Percentiles rank a stretch among this genome's conserved stretches.
Evolutionary conservation across 139 green algal genomes (phyloP).

Genomic region (Zygnema cylindricum): DNA sequence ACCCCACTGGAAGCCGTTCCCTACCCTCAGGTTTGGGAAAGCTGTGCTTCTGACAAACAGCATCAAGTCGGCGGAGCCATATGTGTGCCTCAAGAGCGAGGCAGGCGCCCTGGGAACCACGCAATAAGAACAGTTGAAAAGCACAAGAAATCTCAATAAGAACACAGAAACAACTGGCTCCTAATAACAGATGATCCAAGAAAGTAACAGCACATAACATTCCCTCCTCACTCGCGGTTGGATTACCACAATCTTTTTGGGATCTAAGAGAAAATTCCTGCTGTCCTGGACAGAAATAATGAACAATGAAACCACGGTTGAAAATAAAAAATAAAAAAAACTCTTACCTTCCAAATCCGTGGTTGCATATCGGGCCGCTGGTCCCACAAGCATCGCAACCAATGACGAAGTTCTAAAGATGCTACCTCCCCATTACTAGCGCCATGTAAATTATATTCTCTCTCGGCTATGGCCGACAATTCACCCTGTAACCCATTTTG

Average conservation of each 20-base stretch:
- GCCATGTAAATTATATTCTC: background rate
- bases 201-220: background rate
- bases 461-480: slow-evolving; percentile 14
- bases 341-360: slow-evolving; percentile 38
- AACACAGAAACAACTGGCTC: too few species aligned
- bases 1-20: slow-evolving; percentile 22
- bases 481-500: slow-evolving; percentile 23
- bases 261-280: too few species aligned
- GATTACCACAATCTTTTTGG: background rate
- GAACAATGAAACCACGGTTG: background rate
- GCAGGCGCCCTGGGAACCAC: slow-evolving; percentile 51
- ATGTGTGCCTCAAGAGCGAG: slow-evolving; percentile 30
- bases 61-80: slow-evolving; percentile 26
- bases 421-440: slow-evolving; percentile 1
- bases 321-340: background rate
- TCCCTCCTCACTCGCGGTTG: background rate
- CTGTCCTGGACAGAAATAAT: too few species aligned
- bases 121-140: too few species aligned
- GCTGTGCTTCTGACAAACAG: slow-evolving; percentile 25
- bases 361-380: slow-evolving; percentile 19
- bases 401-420: slow-evolving; percentile 9
- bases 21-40: slow-evolving; percentile 14
- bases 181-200: too few species aligned
- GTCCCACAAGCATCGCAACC: slow-evolving; percentile 37
- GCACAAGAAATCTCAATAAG: too few species aligned